Conservation (phyloP, 306 rosid species). For the cucumber (Cucumis sativus) region DNA sequence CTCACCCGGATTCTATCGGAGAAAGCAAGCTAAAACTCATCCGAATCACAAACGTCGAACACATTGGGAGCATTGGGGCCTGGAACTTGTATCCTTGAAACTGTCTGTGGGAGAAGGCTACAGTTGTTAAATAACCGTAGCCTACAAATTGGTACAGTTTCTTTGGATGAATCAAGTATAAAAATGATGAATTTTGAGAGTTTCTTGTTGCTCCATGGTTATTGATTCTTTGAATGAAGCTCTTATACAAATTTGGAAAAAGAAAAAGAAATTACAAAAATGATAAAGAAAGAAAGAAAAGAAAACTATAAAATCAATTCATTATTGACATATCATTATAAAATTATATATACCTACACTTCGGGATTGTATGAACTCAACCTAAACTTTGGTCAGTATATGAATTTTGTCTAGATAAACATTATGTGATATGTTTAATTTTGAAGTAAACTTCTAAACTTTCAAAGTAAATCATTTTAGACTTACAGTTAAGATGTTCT, state of each 20-base stretch:
- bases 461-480: too few species aligned
- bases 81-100: not conserved
- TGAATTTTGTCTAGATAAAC: too few species aligned
- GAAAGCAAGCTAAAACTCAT: constrained; percentile 31
- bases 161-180: not conserved
- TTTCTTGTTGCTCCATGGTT: not conserved
- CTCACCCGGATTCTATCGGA: constrained; percentile 42
- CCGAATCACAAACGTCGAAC: not conserved
- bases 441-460: too few species aligned
- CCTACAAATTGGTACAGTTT: not conserved
- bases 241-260: not conserved
- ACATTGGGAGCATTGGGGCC: not conserved
- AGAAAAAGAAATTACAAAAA: too few species aligned
- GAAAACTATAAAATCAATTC: too few species aligned
- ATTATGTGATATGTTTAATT: too few species aligned
- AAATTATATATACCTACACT: too few species aligned
- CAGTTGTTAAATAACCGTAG: not conserved
- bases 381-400: too few species aligned
- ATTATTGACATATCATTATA: too few species aligned
- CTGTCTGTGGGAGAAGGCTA: not conserved
- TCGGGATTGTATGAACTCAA: too few species aligned
- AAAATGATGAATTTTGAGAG: not conserved
- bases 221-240: not conserved
- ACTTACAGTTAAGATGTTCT: too few species aligned
- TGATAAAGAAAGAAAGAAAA: too few species aligned